Evolutionary conservation across 805 yeast genomes (phyloP).

Genomic region (Nakazawaea anatomiae): DNA sequence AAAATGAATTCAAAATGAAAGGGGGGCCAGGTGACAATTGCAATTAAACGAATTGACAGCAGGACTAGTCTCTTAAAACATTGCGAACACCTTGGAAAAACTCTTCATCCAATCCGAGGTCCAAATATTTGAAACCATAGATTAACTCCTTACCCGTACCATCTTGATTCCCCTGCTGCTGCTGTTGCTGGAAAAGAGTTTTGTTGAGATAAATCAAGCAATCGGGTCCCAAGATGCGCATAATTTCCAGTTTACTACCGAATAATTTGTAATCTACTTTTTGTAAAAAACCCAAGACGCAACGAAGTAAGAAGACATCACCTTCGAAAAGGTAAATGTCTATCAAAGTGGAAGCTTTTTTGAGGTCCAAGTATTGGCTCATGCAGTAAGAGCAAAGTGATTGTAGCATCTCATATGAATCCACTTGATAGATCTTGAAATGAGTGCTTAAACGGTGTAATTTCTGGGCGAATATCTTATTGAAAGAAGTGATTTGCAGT

Average conservation of each 20-base stretch:
- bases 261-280: conserved; percentile 44
- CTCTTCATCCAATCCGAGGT: conserved; percentile 44
- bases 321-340: conserved; percentile 62
- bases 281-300: conserved; percentile 46
- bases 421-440: conserved; percentile 35
- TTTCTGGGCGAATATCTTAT: conserved; percentile 37
- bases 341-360: conserved; percentile 41
- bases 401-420: conserved; percentile 36
- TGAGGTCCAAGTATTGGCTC: conserved; percentile 38
- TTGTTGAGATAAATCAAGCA: conserved; percentile 22
- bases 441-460: conserved; percentile 43
- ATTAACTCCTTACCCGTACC: not conserved
- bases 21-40: no score
- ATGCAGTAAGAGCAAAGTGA: conserved; percentile 40
- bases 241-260: conserved; percentile 43
- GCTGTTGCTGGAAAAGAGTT: not conserved
- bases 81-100: conserved; percentile 38
- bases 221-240: conserved; percentile 30
- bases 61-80: conserved; percentile 23
- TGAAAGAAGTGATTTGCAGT: conserved; percentile 40
- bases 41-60: no score
- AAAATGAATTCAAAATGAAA: no score
- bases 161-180: not conserved
- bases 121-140: conserved; percentile 28
- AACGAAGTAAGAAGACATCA: conserved; percentile 47